Base-by-base conservation (phyloP, 148 eudicot species). In the Polygonum maritimum region DNA sequence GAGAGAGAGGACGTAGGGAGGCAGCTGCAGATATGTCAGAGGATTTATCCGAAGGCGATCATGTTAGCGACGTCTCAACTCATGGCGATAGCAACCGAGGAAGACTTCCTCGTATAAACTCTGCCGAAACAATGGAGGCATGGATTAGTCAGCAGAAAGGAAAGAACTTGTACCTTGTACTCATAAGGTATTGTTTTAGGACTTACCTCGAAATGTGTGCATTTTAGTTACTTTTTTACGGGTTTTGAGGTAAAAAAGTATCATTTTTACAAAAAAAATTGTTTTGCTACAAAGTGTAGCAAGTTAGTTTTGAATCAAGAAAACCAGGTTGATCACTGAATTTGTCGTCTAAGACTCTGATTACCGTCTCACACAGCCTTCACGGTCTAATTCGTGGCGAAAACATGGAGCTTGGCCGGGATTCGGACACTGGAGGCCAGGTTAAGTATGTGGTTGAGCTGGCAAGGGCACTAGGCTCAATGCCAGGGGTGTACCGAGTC, bases 401-500 rank as follows among this genome's bases (percentile, higher is more conserved):
- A 78, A 88, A 93, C 78, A 91, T 93, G 98, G 98, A 93, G 82
- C 98, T 93, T 48, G 98, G 98, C 65, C 87, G 96, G 74, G 98
- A 93, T 81, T 93, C 98, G 55, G 98, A 93, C 82, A 93, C 98
- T 0, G 98, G 98, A 76, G 98, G 98, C 73, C 98, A 92, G 94
- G 96, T 93, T 45, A 93, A 93, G 79, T 93, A 93, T 75, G 96
- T 93, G 13, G 96, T 93, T 70, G 98, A 93, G 82, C 92, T 93
- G 69, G 98, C 98, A 35, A 79, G 89, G 82, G 96, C 96, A 51
- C 81, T 93, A 65, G 96, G 90, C 31, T 83, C 88, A 57, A 91
- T 84, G 89, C 87, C 88, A 70, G 98, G 96, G 57, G 94, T 93
- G 67, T 83, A 86, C 79, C 89, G 98, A 21, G 98, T 93, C 51